A percentile compares a stretch with the other conserved stretches of the same genome.
These are phyloP conservation scores for Lodderomyces elongisporus DNA, from an alignment of 1,139 yeast genomes.

Conservation along the genomic window DNA sequence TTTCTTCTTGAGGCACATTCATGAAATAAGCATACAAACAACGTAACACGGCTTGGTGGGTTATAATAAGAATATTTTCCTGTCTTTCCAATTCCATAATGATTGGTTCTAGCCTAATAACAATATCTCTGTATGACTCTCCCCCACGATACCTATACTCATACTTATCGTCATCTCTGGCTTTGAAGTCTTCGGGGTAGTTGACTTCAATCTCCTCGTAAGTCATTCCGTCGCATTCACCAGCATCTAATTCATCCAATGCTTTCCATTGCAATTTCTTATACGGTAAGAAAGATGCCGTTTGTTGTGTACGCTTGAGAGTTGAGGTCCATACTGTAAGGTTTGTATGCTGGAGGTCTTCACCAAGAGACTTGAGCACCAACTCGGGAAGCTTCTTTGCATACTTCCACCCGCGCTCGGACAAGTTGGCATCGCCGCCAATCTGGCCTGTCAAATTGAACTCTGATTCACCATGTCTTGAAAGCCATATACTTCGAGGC, in stretches of 20 bases:
- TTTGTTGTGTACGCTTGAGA: conserved; percentile 84
- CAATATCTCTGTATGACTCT: conserved; percentile 93
- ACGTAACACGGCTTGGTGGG: conserved; percentile 95
- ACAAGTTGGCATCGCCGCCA: conserved; percentile 90
- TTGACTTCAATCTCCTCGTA: conserved; percentile 73
- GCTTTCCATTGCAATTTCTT: conserved; percentile 91
- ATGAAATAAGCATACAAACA: conserved; percentile 96
- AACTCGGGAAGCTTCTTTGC: conserved; percentile 78
- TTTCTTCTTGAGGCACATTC: conserved; percentile 96
- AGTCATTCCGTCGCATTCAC: conserved; percentile 92
- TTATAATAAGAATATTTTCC: conserved; percentile 89
- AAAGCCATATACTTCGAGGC: conserved; percentile 87
- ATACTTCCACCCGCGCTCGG: conserved; percentile 81
- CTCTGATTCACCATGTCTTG: conserved; percentile 93
- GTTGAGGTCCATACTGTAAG: conserved; percentile 97
- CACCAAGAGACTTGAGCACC: conserved; percentile 68
- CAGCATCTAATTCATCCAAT: conserved; percentile 94
- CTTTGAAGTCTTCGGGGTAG: conserved; percentile 92
- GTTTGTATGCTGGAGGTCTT: conserved; percentile 54
- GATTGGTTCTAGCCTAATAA: conserved; percentile 88
- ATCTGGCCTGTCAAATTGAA: conserved; percentile 90
- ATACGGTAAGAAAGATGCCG: conserved; percentile 79
- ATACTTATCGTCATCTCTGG: conserved; percentile 92
- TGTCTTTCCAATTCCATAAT: conserved; percentile 98
- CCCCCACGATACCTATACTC: conserved; percentile 97